These are phyloP conservation scores for Biscogniauxia mediterranea DNA, from an alignment of 2,329 filamentous ascomycete species.

Conservation along the genomic window DNA sequence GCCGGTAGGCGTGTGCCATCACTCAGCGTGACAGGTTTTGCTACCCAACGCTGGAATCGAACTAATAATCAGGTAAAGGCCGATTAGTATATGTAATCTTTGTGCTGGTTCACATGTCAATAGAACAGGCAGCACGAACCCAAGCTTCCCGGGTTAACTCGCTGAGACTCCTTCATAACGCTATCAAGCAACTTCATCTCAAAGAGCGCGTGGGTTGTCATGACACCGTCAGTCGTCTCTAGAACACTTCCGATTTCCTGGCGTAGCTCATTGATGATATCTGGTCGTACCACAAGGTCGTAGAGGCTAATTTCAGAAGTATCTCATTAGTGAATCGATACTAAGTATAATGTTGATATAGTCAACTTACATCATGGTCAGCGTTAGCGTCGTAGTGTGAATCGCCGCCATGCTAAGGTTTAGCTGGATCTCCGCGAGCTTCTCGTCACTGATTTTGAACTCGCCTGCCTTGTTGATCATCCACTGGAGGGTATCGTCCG, in stretches of 20 bases:
- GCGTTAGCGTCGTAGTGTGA: constrained; percentile 44
- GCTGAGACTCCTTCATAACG: constrained; percentile 35
- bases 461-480: constrained; percentile 37
- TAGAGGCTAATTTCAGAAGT: constrained; percentile 42
- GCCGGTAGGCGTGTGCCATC: constrained; percentile 36
- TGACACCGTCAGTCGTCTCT: constrained; percentile 31
- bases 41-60: constrained; percentile 46
- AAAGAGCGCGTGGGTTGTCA: constrained; percentile 33
- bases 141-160: constrained; percentile 27
- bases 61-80: constrained; percentile 15
- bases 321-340: neutral
- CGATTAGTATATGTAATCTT: neutral
- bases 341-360: neutral
- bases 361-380: constrained; percentile 39
- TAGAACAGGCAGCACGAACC: constrained; percentile 16
- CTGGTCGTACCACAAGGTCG: constrained; percentile 46
- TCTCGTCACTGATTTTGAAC: constrained; percentile 28
- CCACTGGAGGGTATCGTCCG: constrained; percentile 48
- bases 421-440: constrained; percentile 41
- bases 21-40: constrained; percentile 34
- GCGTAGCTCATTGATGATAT: constrained; percentile 48
- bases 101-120: neutral
- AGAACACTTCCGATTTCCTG: constrained; percentile 45
- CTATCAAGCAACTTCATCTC: constrained; percentile 40
- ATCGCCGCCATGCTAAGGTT: constrained; percentile 47